Conservation (phyloP, 805 yeast species). For the Tetrapisispora phaffii region DNA sequence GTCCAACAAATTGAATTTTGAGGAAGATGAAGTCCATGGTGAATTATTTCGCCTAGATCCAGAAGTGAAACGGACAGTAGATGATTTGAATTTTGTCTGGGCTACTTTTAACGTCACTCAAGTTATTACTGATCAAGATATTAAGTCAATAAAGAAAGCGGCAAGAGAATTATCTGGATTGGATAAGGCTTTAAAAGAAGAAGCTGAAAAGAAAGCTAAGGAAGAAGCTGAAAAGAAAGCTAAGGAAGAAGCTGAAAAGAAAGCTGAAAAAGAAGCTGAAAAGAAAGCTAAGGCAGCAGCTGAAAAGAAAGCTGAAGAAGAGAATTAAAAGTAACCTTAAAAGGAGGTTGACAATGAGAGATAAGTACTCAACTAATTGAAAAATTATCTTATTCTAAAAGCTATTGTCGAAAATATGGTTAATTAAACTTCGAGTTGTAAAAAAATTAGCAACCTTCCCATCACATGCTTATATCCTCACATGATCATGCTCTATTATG, state of each 20-base stretch:
- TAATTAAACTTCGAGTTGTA: no score
- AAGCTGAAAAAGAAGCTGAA: not conserved
- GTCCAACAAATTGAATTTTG: not conserved
- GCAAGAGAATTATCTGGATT: not conserved
- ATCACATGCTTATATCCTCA: no score
- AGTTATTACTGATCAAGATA: not conserved
- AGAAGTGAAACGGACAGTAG: not conserved
- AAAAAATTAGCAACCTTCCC: no score
- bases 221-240: not conserved
- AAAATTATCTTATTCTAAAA: no score
- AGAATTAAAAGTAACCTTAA: not conserved
- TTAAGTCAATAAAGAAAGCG: not conserved
- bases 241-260: not conserved
- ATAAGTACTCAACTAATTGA: no score
- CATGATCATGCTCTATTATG: no score
- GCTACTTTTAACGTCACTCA: not conserved
- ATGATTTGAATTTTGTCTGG: slow-evolving; percentile 2
- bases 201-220: not conserved
- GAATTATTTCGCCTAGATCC: not conserved
- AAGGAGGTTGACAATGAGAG: not conserved
- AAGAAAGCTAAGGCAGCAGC: slow-evolving; percentile 1
- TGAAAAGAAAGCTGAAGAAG: not conserved
- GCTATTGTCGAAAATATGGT: no score
- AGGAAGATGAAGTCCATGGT: not conserved
- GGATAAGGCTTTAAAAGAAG: not conserved